Percentiles rank a stretch among this genome's conserved stretches.
phyloP scores from a whole-genome alignment of 352 stramenopile species.

The Achlya hypogyna region DNA sequence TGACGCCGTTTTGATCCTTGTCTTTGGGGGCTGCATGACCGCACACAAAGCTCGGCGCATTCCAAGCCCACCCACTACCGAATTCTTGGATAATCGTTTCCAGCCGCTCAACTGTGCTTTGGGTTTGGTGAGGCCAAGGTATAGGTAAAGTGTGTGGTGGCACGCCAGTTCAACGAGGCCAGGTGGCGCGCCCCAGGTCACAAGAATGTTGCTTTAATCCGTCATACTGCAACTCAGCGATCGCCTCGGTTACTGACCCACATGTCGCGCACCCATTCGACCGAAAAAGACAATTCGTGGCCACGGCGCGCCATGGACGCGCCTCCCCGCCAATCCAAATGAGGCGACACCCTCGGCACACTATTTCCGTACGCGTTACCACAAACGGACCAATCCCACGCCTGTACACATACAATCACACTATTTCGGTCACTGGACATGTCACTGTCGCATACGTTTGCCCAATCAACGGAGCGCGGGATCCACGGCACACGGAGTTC shows the following conservation, averaged over 20 bases:
- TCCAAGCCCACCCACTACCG: background rate
- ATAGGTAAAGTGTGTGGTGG: no score
- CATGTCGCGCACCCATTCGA: background rate
- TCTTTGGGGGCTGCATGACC: no score
- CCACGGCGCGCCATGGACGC: background rate
- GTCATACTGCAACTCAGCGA: background rate
- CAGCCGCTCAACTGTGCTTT: no score
- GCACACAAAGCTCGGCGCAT: background rate
- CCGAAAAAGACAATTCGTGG: background rate
- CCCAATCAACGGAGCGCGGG: no score
- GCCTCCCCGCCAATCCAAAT: background rate
- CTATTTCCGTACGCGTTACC: background rate
- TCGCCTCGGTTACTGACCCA: background rate
- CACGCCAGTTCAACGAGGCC: no score
- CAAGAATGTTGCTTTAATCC: background rate
- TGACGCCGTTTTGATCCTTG: no score
- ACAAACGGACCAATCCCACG: no score
- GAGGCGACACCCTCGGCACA: background rate
- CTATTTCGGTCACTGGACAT: background rate
- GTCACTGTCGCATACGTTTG: background rate
- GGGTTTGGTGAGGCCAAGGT: no score
- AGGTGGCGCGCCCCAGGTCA: background rate
- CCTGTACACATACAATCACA: background rate
- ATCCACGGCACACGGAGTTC: background rate
- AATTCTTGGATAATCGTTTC: background rate